Evolutionary conservation across 331 rosid genomes (phyloP), one percentile per base, ranked within the genome.

Genomic region (Prunus yedoensis): DNA sequence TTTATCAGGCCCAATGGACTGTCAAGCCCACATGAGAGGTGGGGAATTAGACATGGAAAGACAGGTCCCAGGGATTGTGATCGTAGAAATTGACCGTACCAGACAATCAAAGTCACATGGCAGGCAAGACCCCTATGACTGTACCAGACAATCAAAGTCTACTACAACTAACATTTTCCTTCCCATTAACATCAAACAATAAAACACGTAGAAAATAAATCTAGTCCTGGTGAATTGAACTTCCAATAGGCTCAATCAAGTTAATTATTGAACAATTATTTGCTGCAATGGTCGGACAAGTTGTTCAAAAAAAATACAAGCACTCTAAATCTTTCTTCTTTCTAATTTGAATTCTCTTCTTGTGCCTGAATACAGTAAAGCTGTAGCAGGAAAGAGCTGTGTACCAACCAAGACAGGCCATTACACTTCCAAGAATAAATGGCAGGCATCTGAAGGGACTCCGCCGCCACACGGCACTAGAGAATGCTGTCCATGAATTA

Each of bases 371-470:
- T 70, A 27, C 47, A 2, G 49, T 28, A 72, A 25, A 70, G 54
- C 56, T 71, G 74, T 20, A 74, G 25, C 77, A 50, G 54, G 54
- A 53, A 71, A 50, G 60, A 49, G 11, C 27, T 21, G 41, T 35
- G 17, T 61, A 32, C 28, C 61, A 60, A 47, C 68, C 47, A 20
- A 43, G 18, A 32, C 18, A 52, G 45, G 58, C 30, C 65, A 60
- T 68, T 17, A 38, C 74, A 15, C 41, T 78, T 72, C 63, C 70
- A 79, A 67, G 35, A 66, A 74, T 8, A 21, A 74, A 14, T 20
- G 41, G 0, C 41, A 66, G 75, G 75, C 79, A 67, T 68, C 58
- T 41, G 27, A 79, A 14, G 6, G 45, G 77, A 70, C 62, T 18
- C 45, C 57, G 27, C 54, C 1, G 66, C 57, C 56, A 6, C 70